Base-by-base conservation (phyloP, 2,329 filamentous ascomycete species). In the Phymatotrichopsis omnivora region DNA sequence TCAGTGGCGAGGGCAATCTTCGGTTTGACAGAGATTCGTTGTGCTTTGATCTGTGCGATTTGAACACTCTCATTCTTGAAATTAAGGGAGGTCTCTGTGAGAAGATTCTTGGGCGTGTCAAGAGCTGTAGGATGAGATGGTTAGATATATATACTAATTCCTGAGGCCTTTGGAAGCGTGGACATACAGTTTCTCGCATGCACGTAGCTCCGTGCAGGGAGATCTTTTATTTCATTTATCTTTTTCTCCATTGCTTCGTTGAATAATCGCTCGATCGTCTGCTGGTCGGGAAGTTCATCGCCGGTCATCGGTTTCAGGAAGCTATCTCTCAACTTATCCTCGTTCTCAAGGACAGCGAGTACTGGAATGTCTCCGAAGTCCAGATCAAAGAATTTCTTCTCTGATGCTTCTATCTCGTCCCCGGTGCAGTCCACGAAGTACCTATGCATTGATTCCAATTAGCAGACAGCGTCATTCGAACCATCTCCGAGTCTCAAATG, bases 1-100 rank as follows among this genome's bases (percentile, higher is more conserved):
- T 51, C 39, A 7, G 40, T 45, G 11, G 49, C 49, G 3, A 51
- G 40, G 24, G 39, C 40, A 20, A 49, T 25, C 19, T 42, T 51
- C 5, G 29, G 45, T 25, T 45, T 35, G 29, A 33, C 10, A 3
- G 24, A 23, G 34, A 51, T 24, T 5, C 49, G 34, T 14, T 52
- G 49, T 7, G 49, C 49, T 22, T 52, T 52, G 32, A 46, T 52
- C 20, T 37, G 27, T 14, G 46, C 45, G 19, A 49, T 25, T 20
- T 38, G 27, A n/a, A 39, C 8, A 4, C 23, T 5, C 7, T 49
- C 35, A 12, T 25, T 11, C 5, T 49, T 22, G 22, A 37, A 16
- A 27, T 25, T 4, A n/a, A 33, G 2, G 8, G 44, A 32, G 8
- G 29, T 37, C 22, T 49, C 48, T 7, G 10, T 24, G n/a, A 52